A percentile compares a stretch with the other conserved stretches of the same genome.
phyloP scores from a whole-genome alignment of 1,284 basidiomycete species.

The Agaricales sp. region DNA sequence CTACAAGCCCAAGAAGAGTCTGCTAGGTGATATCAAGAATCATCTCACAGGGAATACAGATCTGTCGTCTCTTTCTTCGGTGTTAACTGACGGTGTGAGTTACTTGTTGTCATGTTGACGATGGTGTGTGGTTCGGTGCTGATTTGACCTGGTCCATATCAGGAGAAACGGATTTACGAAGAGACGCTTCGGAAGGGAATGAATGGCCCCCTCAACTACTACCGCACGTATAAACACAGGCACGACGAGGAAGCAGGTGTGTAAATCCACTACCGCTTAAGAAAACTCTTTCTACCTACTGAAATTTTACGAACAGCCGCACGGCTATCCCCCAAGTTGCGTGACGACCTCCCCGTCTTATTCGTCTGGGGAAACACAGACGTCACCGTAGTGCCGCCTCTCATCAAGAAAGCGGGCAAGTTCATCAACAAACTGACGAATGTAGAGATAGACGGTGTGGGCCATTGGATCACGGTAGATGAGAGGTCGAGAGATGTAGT shows the following conservation, averaged over 20 bases:
- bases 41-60: not conserved
- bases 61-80: slow-evolving; percentile 8
- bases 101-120: not conserved
- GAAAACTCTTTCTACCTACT: slow-evolving; percentile 7
- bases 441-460: slow-evolving; percentile 36
- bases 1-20: not conserved
- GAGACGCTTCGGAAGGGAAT: slow-evolving; percentile 39
- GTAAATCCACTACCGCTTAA: slow-evolving; percentile 7
- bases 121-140: no score
- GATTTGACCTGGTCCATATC: slow-evolving; percentile 4
- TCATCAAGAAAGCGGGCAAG: slow-evolving; percentile 31
- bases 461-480: slow-evolving; percentile 54
- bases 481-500: slow-evolving; percentile 43
- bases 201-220: slow-evolving; percentile 62
- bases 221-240: slow-evolving; percentile 44
- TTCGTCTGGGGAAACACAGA: slow-evolving; percentile 53
- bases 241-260: slow-evolving; percentile 56
- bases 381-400: slow-evolving; percentile 23
- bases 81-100: slow-evolving; percentile 18
- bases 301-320: no score
- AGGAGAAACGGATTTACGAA: slow-evolving; percentile 46
- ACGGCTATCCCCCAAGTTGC: slow-evolving; percentile 30
- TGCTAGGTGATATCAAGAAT: not conserved
- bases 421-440: slow-evolving; percentile 39
- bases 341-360: slow-evolving; percentile 41